phyloP scores from a whole-genome alignment of 2,329 filamentous ascomycete species.

The Pestalotiopsis sp. region DNA sequence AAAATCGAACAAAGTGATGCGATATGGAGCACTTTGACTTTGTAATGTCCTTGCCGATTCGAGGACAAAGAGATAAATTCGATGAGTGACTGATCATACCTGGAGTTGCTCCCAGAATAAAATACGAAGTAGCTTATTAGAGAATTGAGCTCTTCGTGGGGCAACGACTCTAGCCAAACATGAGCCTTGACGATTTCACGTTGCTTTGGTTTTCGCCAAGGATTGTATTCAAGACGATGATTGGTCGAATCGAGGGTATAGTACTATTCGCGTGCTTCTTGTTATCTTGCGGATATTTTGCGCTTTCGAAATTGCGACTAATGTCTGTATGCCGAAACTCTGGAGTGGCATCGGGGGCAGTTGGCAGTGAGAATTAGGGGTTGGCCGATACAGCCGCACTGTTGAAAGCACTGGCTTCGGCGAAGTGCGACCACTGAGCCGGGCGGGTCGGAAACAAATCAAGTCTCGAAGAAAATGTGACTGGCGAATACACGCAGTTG shows the following conservation, averaged over 20 bases:
- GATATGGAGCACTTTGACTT: too few relatives aligned
- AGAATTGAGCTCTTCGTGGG: background rate
- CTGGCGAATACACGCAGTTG: background rate
- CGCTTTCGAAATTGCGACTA: background rate
- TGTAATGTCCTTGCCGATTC: too few relatives aligned
- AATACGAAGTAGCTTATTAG: background rate
- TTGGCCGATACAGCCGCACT: background rate
- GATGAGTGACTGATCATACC: too few relatives aligned
- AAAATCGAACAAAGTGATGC: too few relatives aligned
- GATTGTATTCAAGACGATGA: background rate
- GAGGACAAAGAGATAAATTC: too few relatives aligned
- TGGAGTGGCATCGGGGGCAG: background rate
- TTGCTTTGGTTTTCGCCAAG: background rate
- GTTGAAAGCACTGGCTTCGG: background rate
- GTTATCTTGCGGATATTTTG: background rate
- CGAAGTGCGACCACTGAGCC: background rate
- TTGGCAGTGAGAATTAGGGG: background rate
- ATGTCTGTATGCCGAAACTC: background rate
- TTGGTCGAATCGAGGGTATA: background rate
- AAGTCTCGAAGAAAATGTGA: background rate
- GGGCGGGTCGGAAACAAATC: background rate
- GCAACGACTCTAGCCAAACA: background rate
- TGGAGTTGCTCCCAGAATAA: background rate
- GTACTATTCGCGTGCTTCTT: background rate
- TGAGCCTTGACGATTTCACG: background rate